Base-by-base conservation (phyloP, 305 asterid genomes). In the Fraxinus velutina region DNA sequence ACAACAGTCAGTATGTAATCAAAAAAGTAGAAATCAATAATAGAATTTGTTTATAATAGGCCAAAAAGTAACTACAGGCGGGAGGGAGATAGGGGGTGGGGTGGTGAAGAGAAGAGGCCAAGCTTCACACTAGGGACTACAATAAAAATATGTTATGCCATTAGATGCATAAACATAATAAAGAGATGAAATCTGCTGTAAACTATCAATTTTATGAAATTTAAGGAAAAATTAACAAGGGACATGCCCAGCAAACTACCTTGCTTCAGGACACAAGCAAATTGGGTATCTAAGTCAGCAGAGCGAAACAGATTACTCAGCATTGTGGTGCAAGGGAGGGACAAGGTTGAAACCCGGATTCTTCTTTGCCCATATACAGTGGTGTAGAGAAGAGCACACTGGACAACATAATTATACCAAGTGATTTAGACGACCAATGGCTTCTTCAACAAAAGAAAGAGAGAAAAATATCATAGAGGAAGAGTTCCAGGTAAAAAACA, bases 331-430 rank as follows among this genome's bases (percentile, higher is more conserved):
- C 96, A 92, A 66, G 97, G 96, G 52, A 94, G 89, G 76, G 98
- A 89, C 80, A 94, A 79, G 33, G 97, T 93, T 39, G 98, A 94
- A 77, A 94, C 89, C 74, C 98, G 90, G 84, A 94, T 94, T 91
- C 97, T 89, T 89, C 98, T 90, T 90, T 94, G 96, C 85, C 97
- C 98, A 84, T 87, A 87, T 34, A 91, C 90, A 62, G 95, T 93
- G 78, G 97, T 93, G 90, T 94, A 94, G 62, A 93, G 94, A 78
- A 94, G 94, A 78, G 97, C 98, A 83, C 92, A 94, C 98, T 94
- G 84, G 73, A 86, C n/a, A 86, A 80, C 44, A 75, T 4, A 34
- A 80, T 86, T 75, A 79, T 36, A 80, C 39, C 30, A 79, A 78
- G 75, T 87, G 60, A 82, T 36, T 80, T 79, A 86, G 80, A 76